Evolutionary conservation across 2,329 filamentous ascomycete species (phyloP), one percentile per base, ranked within the genome.

Genomic region (Claviceps sp.): DNA sequence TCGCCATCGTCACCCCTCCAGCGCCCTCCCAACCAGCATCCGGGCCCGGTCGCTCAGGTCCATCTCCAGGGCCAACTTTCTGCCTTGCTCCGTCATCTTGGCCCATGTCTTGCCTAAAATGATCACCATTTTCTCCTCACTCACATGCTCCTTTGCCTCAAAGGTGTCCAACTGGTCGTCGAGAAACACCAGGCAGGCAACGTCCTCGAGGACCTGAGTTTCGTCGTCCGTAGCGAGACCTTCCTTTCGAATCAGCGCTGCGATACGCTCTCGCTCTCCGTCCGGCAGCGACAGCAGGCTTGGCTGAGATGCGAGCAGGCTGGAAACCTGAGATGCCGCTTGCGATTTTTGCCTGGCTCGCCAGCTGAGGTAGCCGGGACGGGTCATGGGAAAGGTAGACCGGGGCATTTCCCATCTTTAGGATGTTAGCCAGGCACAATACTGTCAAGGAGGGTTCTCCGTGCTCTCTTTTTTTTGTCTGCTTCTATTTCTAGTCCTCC

Each of bases 81-180:
- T 72, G 1, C 84, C 85, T 53, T 66, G 66, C 38, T 76, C 73
- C 48, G 78, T 79, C 84, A 88, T 88, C 72, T 88, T 88, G 47
- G 61, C 80, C 84, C 84, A 88, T 14, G 84, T 87, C 76, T 88
- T 88, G 59, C 71, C 71, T 64, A 88, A 63, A 57, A 88, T 87
- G 18, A 69, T 70, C 20, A 91, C 64, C 54, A 88, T 81, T 74
- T 93, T 94, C 49, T 81, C 83, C 68, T 91, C 86, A 61, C 88
- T 85, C 16, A 75, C 64, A 51, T 82, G 76, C 30, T 78, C 75
- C 63, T 76, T 73, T 58, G 66, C 74, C 72, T 88, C 84, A 67
- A 93, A 95, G 49, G 77, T 79, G 60, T 90, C 88, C 56, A 94
- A 85, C 63, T 93, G 86, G 63, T 91, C 87, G 63, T 93, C 88